Conservation (phyloP, 2,329 filamentous ascomycete genomes). For the Polytolypa hystricis region DNA sequence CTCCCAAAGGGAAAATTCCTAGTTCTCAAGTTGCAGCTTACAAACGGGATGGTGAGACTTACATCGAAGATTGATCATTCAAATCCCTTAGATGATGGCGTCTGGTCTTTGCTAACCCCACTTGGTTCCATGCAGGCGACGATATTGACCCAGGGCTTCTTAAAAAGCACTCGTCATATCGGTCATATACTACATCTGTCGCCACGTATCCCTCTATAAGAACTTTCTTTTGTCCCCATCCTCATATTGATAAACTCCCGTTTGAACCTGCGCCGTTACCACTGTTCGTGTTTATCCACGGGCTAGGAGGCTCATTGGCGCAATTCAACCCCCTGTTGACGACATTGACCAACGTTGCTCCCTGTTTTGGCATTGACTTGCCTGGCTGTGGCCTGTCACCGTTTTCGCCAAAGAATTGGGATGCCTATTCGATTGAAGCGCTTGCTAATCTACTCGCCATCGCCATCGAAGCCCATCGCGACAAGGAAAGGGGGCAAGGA, state of each 20-base stretch:
- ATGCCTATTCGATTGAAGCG: conserved; percentile 67
- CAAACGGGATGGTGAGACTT: conserved; percentile 4
- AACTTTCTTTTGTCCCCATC: conserved; percentile 73
- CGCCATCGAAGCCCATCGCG: conserved; percentile 63
- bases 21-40: neutral
- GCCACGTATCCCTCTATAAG: conserved; percentile 65
- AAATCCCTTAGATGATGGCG: neutral
- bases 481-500: conserved; percentile 53
- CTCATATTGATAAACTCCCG: conserved; percentile 71
- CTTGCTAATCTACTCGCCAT: conserved; percentile 63
- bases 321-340: conserved; percentile 76
- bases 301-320: conserved; percentile 79
- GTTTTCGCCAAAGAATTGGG: conserved; percentile 59
- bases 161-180: conserved; percentile 60
- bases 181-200: conserved; percentile 58
- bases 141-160: conserved; percentile 67
- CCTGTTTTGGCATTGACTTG: conserved; percentile 78
- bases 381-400: conserved; percentile 78
- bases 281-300: conserved; percentile 82
- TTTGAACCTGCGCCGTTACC: conserved; percentile 62
- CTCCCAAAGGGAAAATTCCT: no score
- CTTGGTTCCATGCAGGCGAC: conserved; percentile 5
- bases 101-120: neutral
- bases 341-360: conserved; percentile 69
- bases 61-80: neutral